Percentiles rank a stretch among this genome's conserved stretches.
Evolutionary conservation across 2,329 filamentous ascomycete genomes (phyloP).

Genomic region (Esteya vermicola): DNA sequence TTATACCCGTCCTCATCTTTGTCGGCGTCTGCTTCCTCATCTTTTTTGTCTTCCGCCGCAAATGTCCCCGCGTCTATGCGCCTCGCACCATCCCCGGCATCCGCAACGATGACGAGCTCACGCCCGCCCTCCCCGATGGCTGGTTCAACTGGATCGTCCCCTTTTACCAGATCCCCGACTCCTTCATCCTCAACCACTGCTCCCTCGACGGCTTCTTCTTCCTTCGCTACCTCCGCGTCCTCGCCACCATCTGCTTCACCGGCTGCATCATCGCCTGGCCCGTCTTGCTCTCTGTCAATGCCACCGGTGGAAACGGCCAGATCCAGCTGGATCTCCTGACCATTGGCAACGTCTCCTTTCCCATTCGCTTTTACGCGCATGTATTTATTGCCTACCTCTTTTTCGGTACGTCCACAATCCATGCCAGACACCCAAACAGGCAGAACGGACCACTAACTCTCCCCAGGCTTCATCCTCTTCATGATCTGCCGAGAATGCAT

Average conservation of each 20-base stretch:
- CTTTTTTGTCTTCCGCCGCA: constrained; percentile 34
- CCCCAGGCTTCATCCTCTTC: constrained; percentile 62
- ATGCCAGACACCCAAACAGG: too few relatives aligned
- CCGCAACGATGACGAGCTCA: constrained; percentile 37
- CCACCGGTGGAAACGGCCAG: constrained; percentile 55
- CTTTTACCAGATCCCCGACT: constrained; percentile 54
- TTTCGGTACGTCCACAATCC: too few relatives aligned
- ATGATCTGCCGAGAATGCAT: constrained; percentile 81
- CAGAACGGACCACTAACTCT: background rate
- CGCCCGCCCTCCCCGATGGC: constrained; percentile 39
- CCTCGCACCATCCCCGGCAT: constrained; percentile 37
- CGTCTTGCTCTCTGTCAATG: constrained; percentile 70
- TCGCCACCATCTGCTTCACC: constrained; percentile 63
- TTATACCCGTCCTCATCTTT: constrained; percentile 36
- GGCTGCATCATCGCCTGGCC: constrained; percentile 77
- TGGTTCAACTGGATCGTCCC: constrained; percentile 46
- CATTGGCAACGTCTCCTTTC: constrained; percentile 36
- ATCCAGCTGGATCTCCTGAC: constrained; percentile 52
- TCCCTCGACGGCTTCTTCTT: constrained; percentile 83
- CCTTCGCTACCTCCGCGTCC: constrained; percentile 68
- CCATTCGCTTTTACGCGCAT: constrained; percentile 64
- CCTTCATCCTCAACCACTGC: constrained; percentile 71
- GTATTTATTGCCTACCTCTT: constrained; percentile 70
- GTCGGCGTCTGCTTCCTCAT: constrained; percentile 33
- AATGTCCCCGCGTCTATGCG: constrained; percentile 37